phyloP scores from a whole-genome alignment of 495 filamentous ascomycete genomes.

The Durotheca rogersii region DNA sequence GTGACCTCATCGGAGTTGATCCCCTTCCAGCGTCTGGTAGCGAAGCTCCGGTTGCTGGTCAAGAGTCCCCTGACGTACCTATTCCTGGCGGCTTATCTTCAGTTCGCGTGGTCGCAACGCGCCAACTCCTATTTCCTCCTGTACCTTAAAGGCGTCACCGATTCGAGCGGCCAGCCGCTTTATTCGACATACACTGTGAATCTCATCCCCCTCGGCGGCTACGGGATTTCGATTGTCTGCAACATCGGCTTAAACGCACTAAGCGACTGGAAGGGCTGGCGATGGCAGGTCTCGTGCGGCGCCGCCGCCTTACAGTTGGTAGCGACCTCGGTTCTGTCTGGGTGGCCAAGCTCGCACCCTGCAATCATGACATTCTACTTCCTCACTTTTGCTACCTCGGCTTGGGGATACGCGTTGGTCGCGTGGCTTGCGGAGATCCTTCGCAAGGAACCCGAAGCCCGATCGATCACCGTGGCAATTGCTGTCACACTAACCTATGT shows the following conservation, averaged over 20 bases:
- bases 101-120: constrained; percentile 17
- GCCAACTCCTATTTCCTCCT: constrained; percentile 16
- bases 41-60: constrained; percentile 1
- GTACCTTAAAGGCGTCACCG: constrained; percentile 9
- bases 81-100: constrained; percentile 12
- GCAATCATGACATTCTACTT: constrained; percentile 11
- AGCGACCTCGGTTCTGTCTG: constrained; percentile 6
- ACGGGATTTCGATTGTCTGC: constrained; percentile 38
- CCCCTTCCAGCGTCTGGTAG: background rate
- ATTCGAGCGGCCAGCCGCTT: background rate
- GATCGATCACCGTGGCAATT: constrained; percentile 13
- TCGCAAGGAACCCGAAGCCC: constrained; percentile 10
- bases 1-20: constrained; percentile 2
- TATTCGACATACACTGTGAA: constrained; percentile 25
- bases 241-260: constrained; percentile 23
- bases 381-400: constrained; percentile 12
- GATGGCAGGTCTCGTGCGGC: constrained; percentile 14
- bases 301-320: constrained; percentile 9
- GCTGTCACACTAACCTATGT: constrained; percentile 11
- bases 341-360: constrained; percentile 5
- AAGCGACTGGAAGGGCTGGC: constrained; percentile 13
- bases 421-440: constrained; percentile 17
- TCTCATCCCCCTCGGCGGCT: constrained; percentile 36
- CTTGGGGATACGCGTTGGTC: constrained; percentile 14
- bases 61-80: constrained; percentile 12